Evolutionary conservation across 495 filamentous ascomycete species (phyloP).

Genomic region (Trichocladium uniseriatum): DNA sequence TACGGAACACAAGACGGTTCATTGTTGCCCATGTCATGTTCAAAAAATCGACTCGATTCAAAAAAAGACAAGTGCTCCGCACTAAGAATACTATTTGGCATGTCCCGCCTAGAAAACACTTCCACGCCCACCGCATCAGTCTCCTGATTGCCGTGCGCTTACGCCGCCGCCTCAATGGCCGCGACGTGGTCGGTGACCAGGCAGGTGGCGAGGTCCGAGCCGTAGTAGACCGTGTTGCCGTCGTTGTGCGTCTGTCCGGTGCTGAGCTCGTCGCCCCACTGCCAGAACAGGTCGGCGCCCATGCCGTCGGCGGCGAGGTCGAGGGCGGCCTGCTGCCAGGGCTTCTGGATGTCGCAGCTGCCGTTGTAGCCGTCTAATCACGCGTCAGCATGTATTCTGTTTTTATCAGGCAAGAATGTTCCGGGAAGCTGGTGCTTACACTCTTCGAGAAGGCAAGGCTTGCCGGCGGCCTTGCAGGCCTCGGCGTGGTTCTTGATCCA

Average conservation of each 20-base stretch:
- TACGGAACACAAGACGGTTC: no score
- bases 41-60: no score
- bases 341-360: slow-evolving; percentile 34
- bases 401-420: no score
- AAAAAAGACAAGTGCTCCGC: no score
- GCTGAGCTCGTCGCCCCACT: slow-evolving; percentile 49
- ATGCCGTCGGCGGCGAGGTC: slow-evolving; percentile 36
- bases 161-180: slow-evolving; percentile 28
- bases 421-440: slow-evolving; percentile 10
- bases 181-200: slow-evolving; percentile 53
- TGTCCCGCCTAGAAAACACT: no score
- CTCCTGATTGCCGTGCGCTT: neutral
- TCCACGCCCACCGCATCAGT: no score
- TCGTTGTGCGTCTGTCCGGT: slow-evolving; percentile 45
- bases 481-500: slow-evolving; percentile 53
- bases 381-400: no score
- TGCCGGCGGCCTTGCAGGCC: slow-evolving; percentile 41
- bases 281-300: slow-evolving; percentile 54
- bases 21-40: no score
- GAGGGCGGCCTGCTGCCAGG: slow-evolving; percentile 49
- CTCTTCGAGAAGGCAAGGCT: no score
- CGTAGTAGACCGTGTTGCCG: slow-evolving; percentile 51
- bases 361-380: slow-evolving; percentile 36
- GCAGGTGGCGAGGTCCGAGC: slow-evolving; percentile 43
- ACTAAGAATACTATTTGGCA: no score